phyloP scores from a whole-genome alignment of 306 rosid genomes.

The Abrus pulchellus region DNA sequence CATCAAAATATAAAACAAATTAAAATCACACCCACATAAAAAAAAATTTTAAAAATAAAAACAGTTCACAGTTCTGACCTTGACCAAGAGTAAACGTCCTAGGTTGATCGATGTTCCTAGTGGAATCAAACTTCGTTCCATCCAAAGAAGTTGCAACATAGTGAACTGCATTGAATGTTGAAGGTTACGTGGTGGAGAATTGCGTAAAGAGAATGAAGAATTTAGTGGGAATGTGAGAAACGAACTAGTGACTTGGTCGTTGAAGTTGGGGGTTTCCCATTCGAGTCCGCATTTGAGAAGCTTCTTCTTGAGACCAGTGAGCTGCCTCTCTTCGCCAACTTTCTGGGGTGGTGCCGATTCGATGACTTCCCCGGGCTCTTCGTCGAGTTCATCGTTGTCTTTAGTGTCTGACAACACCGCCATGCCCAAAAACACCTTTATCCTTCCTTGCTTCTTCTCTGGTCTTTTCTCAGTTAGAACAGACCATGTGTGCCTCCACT shows the following conservation, averaged over 20 bases:
- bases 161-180: constrained; percentile 59
- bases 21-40: background rate
- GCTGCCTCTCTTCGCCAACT: constrained; percentile 74
- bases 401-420: constrained; percentile 49
- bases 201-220: background rate
- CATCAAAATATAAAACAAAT: constrained; percentile 29
- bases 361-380: constrained; percentile 82
- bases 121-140: constrained; percentile 63
- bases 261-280: constrained; percentile 69
- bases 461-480: background rate
- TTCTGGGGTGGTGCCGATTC: constrained; percentile 77
- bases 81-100: constrained; percentile 63
- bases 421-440: constrained; percentile 39
- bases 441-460: background rate
- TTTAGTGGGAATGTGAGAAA: background rate
- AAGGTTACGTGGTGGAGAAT: background rate
- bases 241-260: constrained; percentile 68
- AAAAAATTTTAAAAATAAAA: no score
- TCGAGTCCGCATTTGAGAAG: constrained; percentile 68
- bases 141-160: constrained; percentile 61
- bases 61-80: background rate
- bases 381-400: constrained; percentile 61
- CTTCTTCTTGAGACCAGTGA: constrained; percentile 62
- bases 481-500: background rate
- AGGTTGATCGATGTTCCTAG: constrained; percentile 60